Evolutionary conservation across 805 yeast species (phyloP).

Genomic region (Lipomyces mesembrius): DNA sequence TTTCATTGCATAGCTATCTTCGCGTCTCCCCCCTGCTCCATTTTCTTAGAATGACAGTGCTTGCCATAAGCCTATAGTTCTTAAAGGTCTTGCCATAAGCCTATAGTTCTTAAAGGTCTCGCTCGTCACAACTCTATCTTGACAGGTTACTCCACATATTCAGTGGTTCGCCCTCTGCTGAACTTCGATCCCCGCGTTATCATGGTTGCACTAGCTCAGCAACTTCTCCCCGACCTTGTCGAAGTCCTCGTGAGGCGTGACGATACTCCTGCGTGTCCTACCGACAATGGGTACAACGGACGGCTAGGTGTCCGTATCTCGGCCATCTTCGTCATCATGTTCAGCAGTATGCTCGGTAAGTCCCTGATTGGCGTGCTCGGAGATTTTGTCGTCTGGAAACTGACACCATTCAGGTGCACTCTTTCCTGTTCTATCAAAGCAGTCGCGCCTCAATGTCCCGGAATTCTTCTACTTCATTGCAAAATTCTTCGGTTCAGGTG

Average conservation of each 20-base stretch:
- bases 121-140: background rate
- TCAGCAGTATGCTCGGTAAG: conserved; percentile 51
- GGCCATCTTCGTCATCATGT: conserved; percentile 63
- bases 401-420: conserved; percentile 43
- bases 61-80: no score
- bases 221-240: background rate
- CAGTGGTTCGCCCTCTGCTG: background rate
- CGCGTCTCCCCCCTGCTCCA: no score
- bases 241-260: conserved; percentile 19
- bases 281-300: conserved; percentile 51
- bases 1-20: no score
- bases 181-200: background rate
- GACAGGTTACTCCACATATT: background rate
- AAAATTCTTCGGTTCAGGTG: conserved; percentile 64
- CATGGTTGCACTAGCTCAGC: background rate
- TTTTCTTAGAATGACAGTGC: no score
- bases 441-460: conserved; percentile 27
- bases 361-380: conserved; percentile 38
- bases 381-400: background rate
- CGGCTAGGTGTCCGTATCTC: conserved; percentile 56
- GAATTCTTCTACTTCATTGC: conserved; percentile 34
- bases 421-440: conserved; percentile 51
- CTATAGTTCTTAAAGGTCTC: no score
- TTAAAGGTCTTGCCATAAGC: no score
- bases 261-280: conserved; percentile 28